These are phyloP conservation scores for Rubia tinctorum DNA, from an alignment of 305 asterid species.

Conservation along the genomic window DNA sequence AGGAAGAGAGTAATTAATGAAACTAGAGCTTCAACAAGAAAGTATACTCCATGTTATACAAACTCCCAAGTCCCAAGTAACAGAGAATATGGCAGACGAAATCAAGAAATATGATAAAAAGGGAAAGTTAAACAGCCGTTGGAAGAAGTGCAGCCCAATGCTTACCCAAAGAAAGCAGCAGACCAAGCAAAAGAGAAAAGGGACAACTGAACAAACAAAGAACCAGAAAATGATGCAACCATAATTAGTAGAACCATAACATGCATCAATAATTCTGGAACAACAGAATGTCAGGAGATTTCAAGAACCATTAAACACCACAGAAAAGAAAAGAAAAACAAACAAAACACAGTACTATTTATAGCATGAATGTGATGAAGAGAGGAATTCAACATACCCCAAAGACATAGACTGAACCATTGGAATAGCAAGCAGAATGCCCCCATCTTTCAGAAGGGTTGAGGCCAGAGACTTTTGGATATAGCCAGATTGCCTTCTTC, in stretches of 20 bases:
- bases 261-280: conserved; percentile 5
- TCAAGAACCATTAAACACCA: conserved; percentile 6
- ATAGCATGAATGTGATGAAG: background rate
- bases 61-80: conserved; percentile 2
- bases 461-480: conserved; percentile 67
- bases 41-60: background rate
- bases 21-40: background rate
- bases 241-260: background rate
- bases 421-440: conserved; percentile 82
- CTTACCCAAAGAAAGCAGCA: conserved; percentile 43
- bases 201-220: background rate
- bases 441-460: conserved; percentile 98
- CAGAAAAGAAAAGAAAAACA: background rate
- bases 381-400: conserved; percentile 47
- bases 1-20: background rate
- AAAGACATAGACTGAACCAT: conserved; percentile 70
- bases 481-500: conserved; percentile 70
- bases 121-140: conserved; percentile 31
- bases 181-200: conserved; percentile 16
- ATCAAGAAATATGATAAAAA: conserved; percentile 15
- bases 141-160: conserved; percentile 47
- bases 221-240: background rate
- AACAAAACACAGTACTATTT: too few species aligned
- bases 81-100: background rate
- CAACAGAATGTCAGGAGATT: conserved; percentile 2